Base-by-base conservation (phyloP, 2,329 filamentous ascomycete species). In the Colletotrichum gigasporum region DNA sequence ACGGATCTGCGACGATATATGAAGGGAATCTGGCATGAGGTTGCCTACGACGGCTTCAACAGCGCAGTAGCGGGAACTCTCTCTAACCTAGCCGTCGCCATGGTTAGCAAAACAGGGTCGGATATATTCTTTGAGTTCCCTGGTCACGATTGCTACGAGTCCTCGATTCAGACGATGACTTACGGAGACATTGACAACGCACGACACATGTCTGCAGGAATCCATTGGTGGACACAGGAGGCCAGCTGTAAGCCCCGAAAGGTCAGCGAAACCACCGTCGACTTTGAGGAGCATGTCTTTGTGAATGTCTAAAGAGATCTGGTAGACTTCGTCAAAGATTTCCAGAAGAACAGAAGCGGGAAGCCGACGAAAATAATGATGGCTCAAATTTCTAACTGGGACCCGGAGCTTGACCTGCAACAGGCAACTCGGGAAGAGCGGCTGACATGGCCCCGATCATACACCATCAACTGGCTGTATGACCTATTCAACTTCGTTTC, bases 391-490 rank as follows among this genome's bases (percentile, higher is more conserved):
- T 65, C 64, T 0, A 66, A 76, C 30, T 85, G 80, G 83, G 69
- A 82, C 53, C 80, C 80, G 6, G 66, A 69, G 2, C 71, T 81
- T 11, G 67, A 83, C 57, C 70, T 84, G 6, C 65, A 71, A 53
- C 44, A 47, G 2, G 78, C 78, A 0, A 81, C 70, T n/a, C 70
- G 77, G 9, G 70, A 78, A 5, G 69, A 84, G 51, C 71, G 79
- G 20, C 37, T 81, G 3, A 70, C 74, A 8, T 86, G 83, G 83
- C 80, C 83, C 6, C 78, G 81, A 2, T 67, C 71, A 0, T 85
- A 83, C 55, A 83, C 79, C 2, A 82, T 85, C 63, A 83, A 80
- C 62, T 84, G 82, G 82, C 75, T 86, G 0, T 85, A 84, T 63
- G 81, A 84, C 56, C 67, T 85, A 5, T 79, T 85, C 67, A 84